Conservation (phyloP, 148 eudicot species). For the Polygonum aviculare region DNA sequence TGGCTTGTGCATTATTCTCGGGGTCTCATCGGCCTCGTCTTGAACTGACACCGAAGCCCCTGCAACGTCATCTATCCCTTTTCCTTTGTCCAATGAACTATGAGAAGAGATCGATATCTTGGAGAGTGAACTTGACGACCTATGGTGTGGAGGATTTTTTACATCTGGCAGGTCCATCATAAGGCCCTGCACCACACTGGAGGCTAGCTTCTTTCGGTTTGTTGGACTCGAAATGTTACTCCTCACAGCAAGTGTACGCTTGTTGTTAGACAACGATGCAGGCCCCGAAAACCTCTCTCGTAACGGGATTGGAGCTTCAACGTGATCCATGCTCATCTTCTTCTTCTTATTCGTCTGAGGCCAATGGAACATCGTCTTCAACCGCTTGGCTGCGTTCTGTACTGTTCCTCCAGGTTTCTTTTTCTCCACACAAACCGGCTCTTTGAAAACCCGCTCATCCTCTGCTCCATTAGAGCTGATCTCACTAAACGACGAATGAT, state of each 20-base stretch:
- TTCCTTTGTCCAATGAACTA: constrained; percentile 46
- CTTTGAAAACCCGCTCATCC: constrained; percentile 1
- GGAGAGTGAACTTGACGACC: constrained; percentile 54
- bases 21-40: constrained; percentile 22
- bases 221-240: constrained; percentile 78
- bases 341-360: constrained; percentile 36
- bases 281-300: constrained; percentile 54
- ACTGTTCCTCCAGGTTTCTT: constrained; percentile 29
- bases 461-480: constrained; percentile 20
- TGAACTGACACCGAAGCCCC: background rate
- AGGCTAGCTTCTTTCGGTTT: constrained; percentile 68
- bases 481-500: constrained; percentile 28
- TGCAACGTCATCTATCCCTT: background rate
- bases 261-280: constrained; percentile 42
- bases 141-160: constrained; percentile 19
- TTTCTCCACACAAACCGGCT: background rate
- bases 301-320: constrained; percentile 48
- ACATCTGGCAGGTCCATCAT: constrained; percentile 39
- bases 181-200: constrained; percentile 27
- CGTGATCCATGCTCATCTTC: constrained; percentile 11
- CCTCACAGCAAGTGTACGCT: constrained; percentile 64
- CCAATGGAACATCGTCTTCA: constrained; percentile 69
- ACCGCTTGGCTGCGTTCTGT: constrained; percentile 34
- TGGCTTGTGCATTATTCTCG: constrained; percentile 21
- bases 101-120: constrained; percentile 49